A percentile compares a stretch with the other conserved stretches of the same genome.
phyloP scores from a whole-genome alignment of 164 flowering plant species.

The Houttuynia cordata region DNA sequence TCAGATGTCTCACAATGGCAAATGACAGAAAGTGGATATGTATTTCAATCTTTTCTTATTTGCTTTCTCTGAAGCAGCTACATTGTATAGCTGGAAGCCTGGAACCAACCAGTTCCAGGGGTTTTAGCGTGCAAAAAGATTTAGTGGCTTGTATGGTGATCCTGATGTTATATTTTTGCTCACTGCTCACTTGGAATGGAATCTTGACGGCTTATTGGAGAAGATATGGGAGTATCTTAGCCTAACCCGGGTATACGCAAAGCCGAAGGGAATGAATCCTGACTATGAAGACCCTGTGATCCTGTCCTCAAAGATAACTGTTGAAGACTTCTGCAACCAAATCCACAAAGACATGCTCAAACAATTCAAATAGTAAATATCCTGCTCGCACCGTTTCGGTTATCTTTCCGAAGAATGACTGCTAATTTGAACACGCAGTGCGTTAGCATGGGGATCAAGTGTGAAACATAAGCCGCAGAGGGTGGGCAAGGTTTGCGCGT shows the following conservation, averaged over 20 bases:
- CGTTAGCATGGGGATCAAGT: constrained; percentile 99
- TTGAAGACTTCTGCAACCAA: constrained; percentile 81
- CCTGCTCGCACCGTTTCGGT: constrained; percentile 14
- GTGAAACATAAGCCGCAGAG: constrained; percentile 98
- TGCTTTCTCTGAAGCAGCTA: background rate
- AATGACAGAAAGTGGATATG: too few relatives aligned
- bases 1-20: too few relatives aligned
- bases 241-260: constrained; percentile 92
- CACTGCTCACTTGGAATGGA: constrained; percentile 97
- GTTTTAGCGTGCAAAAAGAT: background rate
- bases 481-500: constrained; percentile 69
- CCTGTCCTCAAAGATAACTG: constrained; percentile 76
- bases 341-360: constrained; percentile 95
- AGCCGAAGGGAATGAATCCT: constrained; percentile 99
- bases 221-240: constrained; percentile 93
- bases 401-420: background rate
- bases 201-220: constrained; percentile 86
- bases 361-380: constrained; percentile 89
- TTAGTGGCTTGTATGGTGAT: constrained; percentile 25
- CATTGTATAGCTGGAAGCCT: background rate
- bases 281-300: constrained; percentile 98
- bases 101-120: background rate
- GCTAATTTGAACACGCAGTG: constrained; percentile 34
- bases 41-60: background rate
- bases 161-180: constrained; percentile 52